These are phyloP conservation scores for Diutina neorugosa DNA, from an alignment of 1,139 yeast species.

Conservation along the genomic window DNA sequence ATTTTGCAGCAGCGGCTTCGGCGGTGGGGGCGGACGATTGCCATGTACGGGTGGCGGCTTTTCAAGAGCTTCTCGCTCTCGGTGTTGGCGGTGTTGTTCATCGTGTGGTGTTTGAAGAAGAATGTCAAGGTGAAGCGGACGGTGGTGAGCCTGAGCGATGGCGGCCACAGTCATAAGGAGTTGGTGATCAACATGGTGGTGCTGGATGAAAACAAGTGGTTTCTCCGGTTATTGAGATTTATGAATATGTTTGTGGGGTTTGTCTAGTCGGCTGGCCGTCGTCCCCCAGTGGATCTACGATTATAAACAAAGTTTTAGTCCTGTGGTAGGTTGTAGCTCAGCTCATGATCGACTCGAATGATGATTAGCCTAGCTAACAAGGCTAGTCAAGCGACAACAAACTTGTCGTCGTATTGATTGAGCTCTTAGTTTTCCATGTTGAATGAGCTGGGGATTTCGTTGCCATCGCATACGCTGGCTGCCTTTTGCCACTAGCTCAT, in stretches of 20 bases:
- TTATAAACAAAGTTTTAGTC: neutral
- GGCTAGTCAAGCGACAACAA: no score
- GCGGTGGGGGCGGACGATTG: constrained; percentile 17
- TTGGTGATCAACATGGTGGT: constrained; percentile 33
- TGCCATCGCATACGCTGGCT: no score
- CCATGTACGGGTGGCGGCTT: constrained; percentile 17
- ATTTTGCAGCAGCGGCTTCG: constrained; percentile 15
- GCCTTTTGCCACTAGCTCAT: no score
- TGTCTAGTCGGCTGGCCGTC: neutral
- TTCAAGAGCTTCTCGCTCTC: constrained; percentile 28
- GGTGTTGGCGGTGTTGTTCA: constrained; percentile 25
- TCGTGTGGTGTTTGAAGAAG: constrained; percentile 33
- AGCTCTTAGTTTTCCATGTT: no score
- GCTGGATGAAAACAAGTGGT: constrained; percentile 36
- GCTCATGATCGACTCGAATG: no score
- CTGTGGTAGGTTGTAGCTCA: no score
- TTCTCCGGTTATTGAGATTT: constrained; percentile 25
- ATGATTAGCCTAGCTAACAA: no score
- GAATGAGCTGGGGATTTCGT: no score
- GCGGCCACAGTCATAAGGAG: constrained; percentile 18
- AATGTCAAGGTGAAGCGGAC: constrained; percentile 31
- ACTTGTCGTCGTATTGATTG: no score
- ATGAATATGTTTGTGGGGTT: constrained; percentile 25
- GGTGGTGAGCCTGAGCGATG: constrained; percentile 19
- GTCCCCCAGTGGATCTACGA: neutral